Conservation (phyloP, 768 basidiomycete species). For the Mycena haematopus region DNA sequence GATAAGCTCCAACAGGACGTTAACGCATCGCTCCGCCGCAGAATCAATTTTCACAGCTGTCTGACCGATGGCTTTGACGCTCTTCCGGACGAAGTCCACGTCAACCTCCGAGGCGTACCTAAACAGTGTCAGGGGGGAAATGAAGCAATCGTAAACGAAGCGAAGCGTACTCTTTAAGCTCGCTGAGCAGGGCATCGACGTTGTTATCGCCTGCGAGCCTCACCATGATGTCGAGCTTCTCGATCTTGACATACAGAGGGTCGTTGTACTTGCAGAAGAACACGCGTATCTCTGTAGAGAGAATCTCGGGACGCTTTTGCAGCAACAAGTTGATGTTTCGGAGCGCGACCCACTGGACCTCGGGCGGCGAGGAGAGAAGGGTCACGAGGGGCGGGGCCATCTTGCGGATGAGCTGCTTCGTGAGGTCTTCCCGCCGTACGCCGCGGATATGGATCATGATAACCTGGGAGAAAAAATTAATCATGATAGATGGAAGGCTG, state of each 20-base stretch:
- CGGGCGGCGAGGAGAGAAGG: slow-evolving; percentile 93
- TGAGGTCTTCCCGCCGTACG: slow-evolving; percentile 82
- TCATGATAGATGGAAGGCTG: no score
- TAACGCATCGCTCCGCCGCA: slow-evolving; percentile 95
- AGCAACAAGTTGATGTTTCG: slow-evolving; percentile 97
- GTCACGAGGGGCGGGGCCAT: slow-evolving; percentile 98
- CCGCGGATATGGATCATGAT: slow-evolving; percentile 96
- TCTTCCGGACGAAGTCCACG: slow-evolving; percentile 96
- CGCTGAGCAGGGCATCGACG: slow-evolving; percentile 92
- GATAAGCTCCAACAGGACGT: slow-evolving; percentile 92
- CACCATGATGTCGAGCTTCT: slow-evolving; percentile 96
- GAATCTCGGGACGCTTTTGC: slow-evolving; percentile 89
- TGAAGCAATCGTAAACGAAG: neutral
- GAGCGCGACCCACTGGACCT: slow-evolving; percentile 98
- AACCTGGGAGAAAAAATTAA: no score
- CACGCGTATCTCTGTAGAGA: slow-evolving; percentile 96
- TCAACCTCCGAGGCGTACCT: slow-evolving; percentile 98
- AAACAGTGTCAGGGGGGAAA: slow-evolving; percentile 8
- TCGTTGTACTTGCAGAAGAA: slow-evolving; percentile 99
- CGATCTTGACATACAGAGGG: slow-evolving; percentile 96
- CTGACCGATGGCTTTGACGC: slow-evolving; percentile 96
- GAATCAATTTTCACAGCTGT: slow-evolving; percentile 94
- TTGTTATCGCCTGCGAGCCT: slow-evolving; percentile 68
- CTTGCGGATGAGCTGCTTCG: slow-evolving; percentile 87
- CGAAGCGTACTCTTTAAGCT: slow-evolving; percentile 88